A percentile compares a stretch with the other conserved stretches of the same genome.
phyloP scores from a whole-genome alignment of 148 eudicot genomes.

The Nepenthes mirabilis region DNA sequence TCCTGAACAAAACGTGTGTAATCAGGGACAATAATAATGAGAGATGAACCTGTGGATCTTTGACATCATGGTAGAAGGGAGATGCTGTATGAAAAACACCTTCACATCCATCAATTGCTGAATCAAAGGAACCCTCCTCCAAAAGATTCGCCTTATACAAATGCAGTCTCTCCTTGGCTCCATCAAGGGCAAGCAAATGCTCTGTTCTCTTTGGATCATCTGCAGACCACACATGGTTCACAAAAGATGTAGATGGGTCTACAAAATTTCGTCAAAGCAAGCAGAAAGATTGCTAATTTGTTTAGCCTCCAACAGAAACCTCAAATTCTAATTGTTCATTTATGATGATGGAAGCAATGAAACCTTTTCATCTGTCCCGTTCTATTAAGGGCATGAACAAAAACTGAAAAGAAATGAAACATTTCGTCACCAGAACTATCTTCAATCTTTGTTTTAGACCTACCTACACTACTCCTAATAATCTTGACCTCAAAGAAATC shows the following conservation, averaged over 20 bases:
- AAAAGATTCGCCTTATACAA: slow-evolving; percentile 12
- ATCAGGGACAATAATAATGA: background rate
- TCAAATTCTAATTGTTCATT: too few species aligned
- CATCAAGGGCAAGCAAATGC: slow-evolving; percentile 13
- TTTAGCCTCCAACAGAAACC: too few species aligned
- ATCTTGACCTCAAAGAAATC: too few species aligned
- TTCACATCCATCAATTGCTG: slow-evolving; percentile 28
- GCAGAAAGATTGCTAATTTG: too few species aligned
- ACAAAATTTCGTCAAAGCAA: too few species aligned
- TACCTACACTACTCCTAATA: too few species aligned
- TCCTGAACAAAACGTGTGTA: background rate
- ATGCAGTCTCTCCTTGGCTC: slow-evolving; percentile 19
- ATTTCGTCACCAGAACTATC: too few species aligned
- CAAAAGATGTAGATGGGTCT: background rate
- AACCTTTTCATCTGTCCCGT: too few species aligned
- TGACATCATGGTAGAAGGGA: slow-evolving; percentile 3
- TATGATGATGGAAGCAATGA: too few species aligned
- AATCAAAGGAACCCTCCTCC: slow-evolving; percentile 26
- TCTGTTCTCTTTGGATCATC: slow-evolving; percentile 11
- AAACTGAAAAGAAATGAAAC: too few species aligned
- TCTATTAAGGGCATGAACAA: too few species aligned
- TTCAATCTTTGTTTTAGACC: too few species aligned
- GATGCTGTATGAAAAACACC: slow-evolving; percentile 43
- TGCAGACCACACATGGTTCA: slow-evolving; percentile 1
- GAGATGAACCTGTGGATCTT: slow-evolving; percentile 13